Percentiles rank a stretch among this genome's conserved stretches.
These are phyloP conservation scores for Cerrena zonata DNA, from an alignment of 1,284 basidiomycete species.

Conservation along the genomic window DNA sequence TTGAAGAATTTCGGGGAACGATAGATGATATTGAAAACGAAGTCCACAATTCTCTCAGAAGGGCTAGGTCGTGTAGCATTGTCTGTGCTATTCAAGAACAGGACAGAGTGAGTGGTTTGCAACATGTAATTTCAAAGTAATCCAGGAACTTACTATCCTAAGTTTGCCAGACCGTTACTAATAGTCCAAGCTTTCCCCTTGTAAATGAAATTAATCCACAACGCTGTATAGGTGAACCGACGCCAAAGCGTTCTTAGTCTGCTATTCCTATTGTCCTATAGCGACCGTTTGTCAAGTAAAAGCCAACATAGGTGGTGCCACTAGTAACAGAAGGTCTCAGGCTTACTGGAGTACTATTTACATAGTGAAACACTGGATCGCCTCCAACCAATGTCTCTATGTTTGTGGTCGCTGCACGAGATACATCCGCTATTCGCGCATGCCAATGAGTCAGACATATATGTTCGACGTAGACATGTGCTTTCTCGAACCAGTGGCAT, in stretches of 20 bases:
- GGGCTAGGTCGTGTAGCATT: neutral
- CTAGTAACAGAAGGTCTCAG: neutral
- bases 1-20: neutral
- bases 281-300: no score
- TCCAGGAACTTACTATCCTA: neutral
- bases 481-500: no score
- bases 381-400: neutral
- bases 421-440: neutral
- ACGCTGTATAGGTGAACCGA: neutral
- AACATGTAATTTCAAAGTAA: no score
- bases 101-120: no score
- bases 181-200: neutral
- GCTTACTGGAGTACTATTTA: neutral
- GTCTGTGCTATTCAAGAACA: no score
- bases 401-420: neutral
- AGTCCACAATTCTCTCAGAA: neutral
- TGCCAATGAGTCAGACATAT: no score
- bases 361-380: neutral
- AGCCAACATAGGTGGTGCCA: neutral
- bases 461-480: no score
- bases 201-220: neutral
- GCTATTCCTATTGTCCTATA: neutral
- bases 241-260: neutral
- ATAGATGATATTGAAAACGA: neutral
- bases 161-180: neutral